Evolutionary conservation across 73 alveolate species (phyloP).

Genomic region (Paramecium bursaria): DNA sequence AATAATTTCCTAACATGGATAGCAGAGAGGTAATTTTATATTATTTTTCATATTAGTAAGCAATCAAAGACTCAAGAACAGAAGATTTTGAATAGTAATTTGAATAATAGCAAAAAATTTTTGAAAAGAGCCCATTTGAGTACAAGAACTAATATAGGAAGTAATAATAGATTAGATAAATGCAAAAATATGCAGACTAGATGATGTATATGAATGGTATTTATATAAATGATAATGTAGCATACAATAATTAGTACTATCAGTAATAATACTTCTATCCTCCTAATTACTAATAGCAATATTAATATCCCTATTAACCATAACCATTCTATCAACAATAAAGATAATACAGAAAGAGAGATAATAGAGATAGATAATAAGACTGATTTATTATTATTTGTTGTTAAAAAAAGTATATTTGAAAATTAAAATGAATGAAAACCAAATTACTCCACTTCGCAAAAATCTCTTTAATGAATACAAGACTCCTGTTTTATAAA

Average conservation of each 20-base stretch:
- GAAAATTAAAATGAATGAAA: no score
- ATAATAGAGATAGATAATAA: no score
- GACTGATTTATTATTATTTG: no score
- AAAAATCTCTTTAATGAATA: no score
- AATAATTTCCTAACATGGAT: conserved; percentile 33
- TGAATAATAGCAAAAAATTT: conserved; percentile 22
- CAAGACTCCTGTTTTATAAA: no score
- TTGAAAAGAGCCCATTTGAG: conserved; percentile 44
- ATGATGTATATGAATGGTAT: conserved; percentile 55
- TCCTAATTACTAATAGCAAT: conserved; percentile 7
- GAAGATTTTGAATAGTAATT: background rate
- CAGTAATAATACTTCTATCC: background rate
- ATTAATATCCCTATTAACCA: conserved; percentile 2
- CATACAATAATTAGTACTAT: no score
- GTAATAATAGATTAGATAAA: conserved; percentile 16
- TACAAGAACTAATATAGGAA: conserved; percentile 39
- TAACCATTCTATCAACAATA: background rate
- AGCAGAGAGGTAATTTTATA: conserved; percentile 20
- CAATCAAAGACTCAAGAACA: conserved; percentile 12
- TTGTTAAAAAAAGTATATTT: no score
- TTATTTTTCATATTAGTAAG: background rate
- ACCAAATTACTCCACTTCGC: no score
- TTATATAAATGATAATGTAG: no score
- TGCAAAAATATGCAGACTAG: conserved; percentile 29
- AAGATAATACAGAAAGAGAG: no score